Conservation (phyloP, 768 basidiomycete genomes). For the Termitomyces sp. region DNA sequence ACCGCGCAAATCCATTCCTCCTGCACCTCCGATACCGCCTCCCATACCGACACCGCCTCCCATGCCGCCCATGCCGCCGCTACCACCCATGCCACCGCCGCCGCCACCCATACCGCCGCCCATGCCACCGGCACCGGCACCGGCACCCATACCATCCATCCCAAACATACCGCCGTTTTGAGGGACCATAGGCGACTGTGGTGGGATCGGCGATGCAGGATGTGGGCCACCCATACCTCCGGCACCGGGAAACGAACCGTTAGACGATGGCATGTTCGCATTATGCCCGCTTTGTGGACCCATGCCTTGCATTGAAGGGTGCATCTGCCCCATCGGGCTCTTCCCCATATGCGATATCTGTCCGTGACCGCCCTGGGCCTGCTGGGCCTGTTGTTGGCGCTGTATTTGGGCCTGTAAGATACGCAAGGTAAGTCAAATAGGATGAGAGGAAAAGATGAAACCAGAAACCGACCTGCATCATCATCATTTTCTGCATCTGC, state of each 20-base stretch:
- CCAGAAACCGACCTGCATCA: constrained; percentile 39
- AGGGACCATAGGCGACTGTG: constrained; percentile 10
- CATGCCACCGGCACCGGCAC: constrained; percentile 23
- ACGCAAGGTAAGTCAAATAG: background rate
- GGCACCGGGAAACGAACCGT: background rate
- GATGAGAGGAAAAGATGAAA: background rate
- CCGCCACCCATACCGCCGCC: constrained; percentile 12
- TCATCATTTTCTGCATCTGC: constrained; percentile 56
- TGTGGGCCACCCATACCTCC: constrained; percentile 9
- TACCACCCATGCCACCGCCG: constrained; percentile 13
- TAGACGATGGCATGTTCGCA: background rate
- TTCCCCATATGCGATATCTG: constrained; percentile 13
- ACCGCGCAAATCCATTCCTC: constrained; percentile 14
- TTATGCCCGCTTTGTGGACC: background rate
- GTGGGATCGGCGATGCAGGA: constrained; percentile 17
- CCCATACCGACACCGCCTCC: background rate
- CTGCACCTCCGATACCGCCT: constrained; percentile 22
- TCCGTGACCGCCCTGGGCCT: constrained; percentile 7
- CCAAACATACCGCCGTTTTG: constrained; percentile 16
- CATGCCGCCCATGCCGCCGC: background rate
- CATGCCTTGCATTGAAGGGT: background rate
- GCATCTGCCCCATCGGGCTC: constrained; percentile 14
- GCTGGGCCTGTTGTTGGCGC: constrained; percentile 19
- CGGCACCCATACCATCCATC: constrained; percentile 12
- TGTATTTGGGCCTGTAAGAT: constrained; percentile 13